These are phyloP conservation scores for Pichiaceae sp. DNA, from an alignment of 1,139 yeast species.

Conservation along the genomic window DNA sequence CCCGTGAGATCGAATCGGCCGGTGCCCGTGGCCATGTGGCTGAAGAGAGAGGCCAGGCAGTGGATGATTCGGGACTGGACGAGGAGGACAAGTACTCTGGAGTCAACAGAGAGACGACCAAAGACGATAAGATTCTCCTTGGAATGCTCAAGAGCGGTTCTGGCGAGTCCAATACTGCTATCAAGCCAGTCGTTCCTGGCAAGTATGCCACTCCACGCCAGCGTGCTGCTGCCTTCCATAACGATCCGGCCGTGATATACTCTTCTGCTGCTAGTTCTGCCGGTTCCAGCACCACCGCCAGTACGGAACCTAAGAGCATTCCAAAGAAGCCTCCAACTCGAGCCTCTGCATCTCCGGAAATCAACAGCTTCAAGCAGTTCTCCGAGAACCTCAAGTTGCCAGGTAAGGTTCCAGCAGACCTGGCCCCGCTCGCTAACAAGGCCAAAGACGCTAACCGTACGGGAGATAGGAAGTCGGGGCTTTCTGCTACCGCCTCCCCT, in stretches of 20 bases:
- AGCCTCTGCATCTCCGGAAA: slow-evolving; percentile 21
- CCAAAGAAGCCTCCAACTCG: slow-evolving; percentile 1
- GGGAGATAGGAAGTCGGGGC: not conserved
- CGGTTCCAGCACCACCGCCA: slow-evolving; percentile 6
- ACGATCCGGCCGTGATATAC: slow-evolving; percentile 68
- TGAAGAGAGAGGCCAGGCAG: slow-evolving; percentile 76
- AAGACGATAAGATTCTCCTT: slow-evolving; percentile 20
- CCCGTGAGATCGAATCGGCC: slow-evolving; percentile 72
- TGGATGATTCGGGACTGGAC: slow-evolving; percentile 82
- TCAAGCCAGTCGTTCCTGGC: slow-evolving; percentile 22
- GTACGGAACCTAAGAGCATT: slow-evolving; percentile 2
- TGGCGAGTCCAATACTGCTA: slow-evolving; percentile 7
- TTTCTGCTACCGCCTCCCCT: not conserved
- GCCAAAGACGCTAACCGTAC: slow-evolving; percentile 32
- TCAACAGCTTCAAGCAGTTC: slow-evolving; percentile 74
- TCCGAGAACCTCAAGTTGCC: slow-evolving; percentile 78
- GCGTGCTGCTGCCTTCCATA: slow-evolving; percentile 53
- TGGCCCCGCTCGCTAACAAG: slow-evolving; percentile 67
- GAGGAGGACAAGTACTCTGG: slow-evolving; percentile 97
- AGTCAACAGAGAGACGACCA: slow-evolving; percentile 40
- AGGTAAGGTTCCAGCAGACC: slow-evolving; percentile 64
- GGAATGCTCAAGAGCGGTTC: slow-evolving; percentile 16
- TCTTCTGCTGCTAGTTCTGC: slow-evolving; percentile 4
- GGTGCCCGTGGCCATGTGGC: slow-evolving; percentile 65
- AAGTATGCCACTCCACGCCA: slow-evolving; percentile 59